Conservation (phyloP, 306 rosid species). For the Quercus berberidifolia region DNA sequence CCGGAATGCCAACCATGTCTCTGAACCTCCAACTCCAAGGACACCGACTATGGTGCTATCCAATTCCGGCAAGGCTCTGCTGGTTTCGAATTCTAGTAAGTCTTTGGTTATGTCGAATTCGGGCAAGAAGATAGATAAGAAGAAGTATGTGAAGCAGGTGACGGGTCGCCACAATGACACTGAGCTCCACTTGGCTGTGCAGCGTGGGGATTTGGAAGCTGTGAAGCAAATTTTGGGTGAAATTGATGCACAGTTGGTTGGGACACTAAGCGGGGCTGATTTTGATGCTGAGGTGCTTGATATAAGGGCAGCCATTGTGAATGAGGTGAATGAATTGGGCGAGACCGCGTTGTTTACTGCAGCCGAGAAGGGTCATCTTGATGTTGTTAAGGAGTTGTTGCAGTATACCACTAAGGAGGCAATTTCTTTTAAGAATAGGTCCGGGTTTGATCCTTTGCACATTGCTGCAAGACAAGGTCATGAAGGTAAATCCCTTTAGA, state of each 20-base stretch:
- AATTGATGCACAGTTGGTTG: slow-evolving; percentile 67
- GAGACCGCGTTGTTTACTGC: slow-evolving; percentile 77
- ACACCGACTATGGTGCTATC: slow-evolving; percentile 47
- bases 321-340: slow-evolving; percentile 82
- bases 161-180: slow-evolving; percentile 84
- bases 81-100: slow-evolving; percentile 56
- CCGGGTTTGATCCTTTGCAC: slow-evolving; percentile 69
- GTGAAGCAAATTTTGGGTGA: slow-evolving; percentile 49
- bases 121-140: slow-evolving; percentile 56
- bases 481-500: slow-evolving; percentile 40
- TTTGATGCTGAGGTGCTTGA: slow-evolving; percentile 65
- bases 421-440: slow-evolving; percentile 51
- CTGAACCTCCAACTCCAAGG: slow-evolving; percentile 51
- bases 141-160: slow-evolving; percentile 81
- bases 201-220: slow-evolving; percentile 49
- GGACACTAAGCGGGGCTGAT: slow-evolving; percentile 51
- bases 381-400: slow-evolving; percentile 59
- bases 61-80: slow-evolving; percentile 56
- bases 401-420: slow-evolving; percentile 46
- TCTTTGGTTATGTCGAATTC: slow-evolving; percentile 51
- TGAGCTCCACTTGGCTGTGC: slow-evolving; percentile 78
- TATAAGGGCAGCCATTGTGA: slow-evolving; percentile 63
- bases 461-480: slow-evolving; percentile 83
- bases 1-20: slow-evolving; percentile 14
- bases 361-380: slow-evolving; percentile 59